phyloP scores from a whole-genome alignment of 352 stramenopile genomes.

The Thraustotheca clavata region DNA sequence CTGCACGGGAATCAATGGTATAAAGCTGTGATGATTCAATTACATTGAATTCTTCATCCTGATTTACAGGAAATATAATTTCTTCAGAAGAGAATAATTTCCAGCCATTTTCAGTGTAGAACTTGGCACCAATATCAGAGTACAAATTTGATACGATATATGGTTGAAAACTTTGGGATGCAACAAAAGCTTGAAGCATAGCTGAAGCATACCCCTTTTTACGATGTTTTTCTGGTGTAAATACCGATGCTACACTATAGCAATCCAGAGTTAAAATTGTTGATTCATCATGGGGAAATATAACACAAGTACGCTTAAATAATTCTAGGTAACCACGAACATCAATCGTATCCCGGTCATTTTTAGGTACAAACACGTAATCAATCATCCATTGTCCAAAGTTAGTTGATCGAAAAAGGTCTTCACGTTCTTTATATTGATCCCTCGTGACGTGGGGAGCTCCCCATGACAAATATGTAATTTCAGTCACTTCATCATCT shows the following conservation, averaged over 20 bases:
- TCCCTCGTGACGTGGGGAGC: background rate
- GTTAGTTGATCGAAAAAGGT: background rate
- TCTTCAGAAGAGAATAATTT: background rate
- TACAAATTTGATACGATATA: constrained; percentile 6
- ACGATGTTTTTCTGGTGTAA: background rate
- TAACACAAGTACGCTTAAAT: background rate
- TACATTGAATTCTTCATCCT: no score
- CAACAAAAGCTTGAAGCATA: background rate
- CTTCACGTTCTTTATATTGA: background rate
- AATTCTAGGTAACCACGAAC: background rate
- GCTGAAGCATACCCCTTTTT: background rate
- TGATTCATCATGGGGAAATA: background rate
- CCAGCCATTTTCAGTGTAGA: background rate
- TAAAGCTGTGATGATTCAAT: no score
- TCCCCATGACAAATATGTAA: background rate
- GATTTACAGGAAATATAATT: background rate
- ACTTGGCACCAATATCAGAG: background rate
- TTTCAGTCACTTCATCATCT: background rate
- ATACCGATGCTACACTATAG: background rate
- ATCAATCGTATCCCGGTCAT: background rate
- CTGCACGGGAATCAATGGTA: background rate
- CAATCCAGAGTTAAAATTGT: background rate
- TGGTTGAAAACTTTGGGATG: background rate
- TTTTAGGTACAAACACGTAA: background rate
- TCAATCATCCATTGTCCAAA: background rate